phyloP scores from a whole-genome alignment of 805 yeast genomes.

The Barnettozyma pratensis region DNA sequence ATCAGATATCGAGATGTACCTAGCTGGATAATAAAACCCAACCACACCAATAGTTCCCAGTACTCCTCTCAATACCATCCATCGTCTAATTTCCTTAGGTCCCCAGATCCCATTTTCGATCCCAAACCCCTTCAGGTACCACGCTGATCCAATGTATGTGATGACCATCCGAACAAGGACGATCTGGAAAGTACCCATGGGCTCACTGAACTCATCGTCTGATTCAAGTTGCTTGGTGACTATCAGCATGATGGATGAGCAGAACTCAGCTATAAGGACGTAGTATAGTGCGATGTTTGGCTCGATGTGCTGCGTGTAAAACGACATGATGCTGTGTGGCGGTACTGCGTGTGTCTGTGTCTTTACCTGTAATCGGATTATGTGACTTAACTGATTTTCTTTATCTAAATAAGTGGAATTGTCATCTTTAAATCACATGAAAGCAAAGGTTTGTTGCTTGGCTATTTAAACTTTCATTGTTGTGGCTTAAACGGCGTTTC shows the following conservation, averaged over 20 bases:
- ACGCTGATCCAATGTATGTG: constrained; percentile 52
- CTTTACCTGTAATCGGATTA: no score
- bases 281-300: constrained; percentile 1
- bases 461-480: no score
- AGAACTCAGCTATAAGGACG: constrained; percentile 52
- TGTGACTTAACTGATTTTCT: no score
- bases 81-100: constrained; percentile 44
- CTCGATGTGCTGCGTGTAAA: not conserved
- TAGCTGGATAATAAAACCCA: constrained; percentile 64
- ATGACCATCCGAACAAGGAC: constrained; percentile 66
- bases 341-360: no score
- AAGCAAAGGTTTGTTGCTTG: no score
- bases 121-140: constrained; percentile 46
- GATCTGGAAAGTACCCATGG: constrained; percentile 70
- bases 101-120: constrained; percentile 66
- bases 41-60: constrained; percentile 76
- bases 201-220: constrained; percentile 44
- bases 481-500: no score
- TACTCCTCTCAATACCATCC: constrained; percentile 53
- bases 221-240: constrained; percentile 66
- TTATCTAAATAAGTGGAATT: no score
- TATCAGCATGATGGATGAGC: constrained; percentile 66
- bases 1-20: constrained; percentile 68
- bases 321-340: not conserved
- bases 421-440: no score